These are phyloP conservation scores for Acanthamoeba triangularis DNA, from an alignment of 208 protist genomes.

Conservation along the genomic window DNA sequence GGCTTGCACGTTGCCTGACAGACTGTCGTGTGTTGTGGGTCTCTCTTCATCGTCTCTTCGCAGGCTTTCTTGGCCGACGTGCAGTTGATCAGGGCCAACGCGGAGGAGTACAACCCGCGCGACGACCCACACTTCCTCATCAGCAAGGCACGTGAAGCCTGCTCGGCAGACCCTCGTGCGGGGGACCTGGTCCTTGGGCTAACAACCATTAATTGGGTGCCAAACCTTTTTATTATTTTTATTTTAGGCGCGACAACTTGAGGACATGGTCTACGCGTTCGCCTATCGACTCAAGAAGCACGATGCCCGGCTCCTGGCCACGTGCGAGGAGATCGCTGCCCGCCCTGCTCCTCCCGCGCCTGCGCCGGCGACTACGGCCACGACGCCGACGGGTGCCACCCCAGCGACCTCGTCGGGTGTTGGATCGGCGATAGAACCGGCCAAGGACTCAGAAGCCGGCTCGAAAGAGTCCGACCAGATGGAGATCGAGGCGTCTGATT, in stretches of 20 bases:
- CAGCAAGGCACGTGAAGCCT: conserved; percentile 60
- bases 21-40: not conserved
- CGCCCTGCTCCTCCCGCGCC: not conserved
- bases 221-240: too few relatives aligned
- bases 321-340: conserved; percentile 57
- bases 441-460: not conserved
- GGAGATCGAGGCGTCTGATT: not conserved
- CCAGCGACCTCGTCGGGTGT: too few relatives aligned
- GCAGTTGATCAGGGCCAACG: conserved; percentile 66
- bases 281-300: conserved; percentile 65
- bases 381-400: not conserved
- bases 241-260: conserved; percentile 14
- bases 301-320: conserved; percentile 23
- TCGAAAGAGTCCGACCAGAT: not conserved
- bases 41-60: not conserved
- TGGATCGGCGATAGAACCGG: too few relatives aligned
- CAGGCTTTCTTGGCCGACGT: conserved; percentile 74
- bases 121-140: conserved; percentile 65
- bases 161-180: not conserved
- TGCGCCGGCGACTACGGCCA: not conserved
- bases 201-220: not conserved
- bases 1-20: not conserved
- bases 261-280: conserved; percentile 63
- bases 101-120: conserved; percentile 74
- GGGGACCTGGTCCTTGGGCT: not conserved